Evolutionary conservation across 2,329 filamentous ascomycete species (phyloP).

Genomic region (Ceratocystis variospora): DNA sequence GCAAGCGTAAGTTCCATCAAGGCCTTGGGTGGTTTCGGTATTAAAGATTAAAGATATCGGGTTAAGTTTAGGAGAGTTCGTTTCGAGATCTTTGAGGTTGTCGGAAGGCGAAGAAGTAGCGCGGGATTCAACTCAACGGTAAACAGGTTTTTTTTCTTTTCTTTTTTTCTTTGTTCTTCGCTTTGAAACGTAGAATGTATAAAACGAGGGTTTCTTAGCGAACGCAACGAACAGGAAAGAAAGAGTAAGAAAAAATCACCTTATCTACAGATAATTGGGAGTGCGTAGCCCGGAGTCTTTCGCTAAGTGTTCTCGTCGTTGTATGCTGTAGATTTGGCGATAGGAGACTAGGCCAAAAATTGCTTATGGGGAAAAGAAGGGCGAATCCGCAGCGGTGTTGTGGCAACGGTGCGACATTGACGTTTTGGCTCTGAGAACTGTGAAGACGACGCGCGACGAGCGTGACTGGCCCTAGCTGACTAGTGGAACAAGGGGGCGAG

Average conservation of each 20-base stretch:
- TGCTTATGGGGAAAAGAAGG: not conserved
- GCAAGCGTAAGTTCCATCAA: not conserved
- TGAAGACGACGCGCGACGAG: not conserved
- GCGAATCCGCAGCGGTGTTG: not conserved
- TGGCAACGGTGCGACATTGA: conserved; percentile 1
- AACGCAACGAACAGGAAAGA: not conserved
- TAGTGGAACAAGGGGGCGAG: not conserved
- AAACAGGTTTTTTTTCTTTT: not conserved
- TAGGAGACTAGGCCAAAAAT: not conserved
- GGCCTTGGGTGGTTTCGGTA: too few species aligned
- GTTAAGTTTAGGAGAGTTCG: not conserved
- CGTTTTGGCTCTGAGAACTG: not conserved
- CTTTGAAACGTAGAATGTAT: not conserved
- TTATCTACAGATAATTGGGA: too few species aligned
- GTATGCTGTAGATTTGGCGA: not conserved
- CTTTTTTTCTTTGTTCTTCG: not conserved
- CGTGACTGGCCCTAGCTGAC: not conserved
- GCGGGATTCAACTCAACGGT: not conserved
- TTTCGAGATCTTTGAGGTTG: not conserved
- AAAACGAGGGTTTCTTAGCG: not conserved
- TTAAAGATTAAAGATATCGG: not conserved
- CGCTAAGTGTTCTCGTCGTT: not conserved
- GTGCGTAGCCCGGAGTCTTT: not conserved
- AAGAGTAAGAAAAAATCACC: not conserved
- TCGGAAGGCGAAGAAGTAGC: not conserved